phyloP scores from a whole-genome alignment of 2,329 filamentous ascomycete species.

The Gremmenia infestans region DNA sequence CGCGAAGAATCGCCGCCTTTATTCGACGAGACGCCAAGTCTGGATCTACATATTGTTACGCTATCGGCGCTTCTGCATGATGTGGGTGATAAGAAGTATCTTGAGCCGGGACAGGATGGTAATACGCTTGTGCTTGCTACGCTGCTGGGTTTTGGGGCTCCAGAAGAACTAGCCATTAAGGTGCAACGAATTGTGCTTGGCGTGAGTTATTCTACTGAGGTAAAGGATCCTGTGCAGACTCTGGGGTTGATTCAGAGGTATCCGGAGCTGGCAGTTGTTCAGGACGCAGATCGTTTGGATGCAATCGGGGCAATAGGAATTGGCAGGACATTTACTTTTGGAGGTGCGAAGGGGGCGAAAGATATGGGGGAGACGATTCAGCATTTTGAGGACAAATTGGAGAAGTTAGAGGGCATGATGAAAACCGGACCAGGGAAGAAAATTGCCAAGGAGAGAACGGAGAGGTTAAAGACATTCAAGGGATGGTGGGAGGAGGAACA shows the following conservation, averaged over 20 bases:
- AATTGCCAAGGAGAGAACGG: conserved; percentile 49
- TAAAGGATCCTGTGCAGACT: conserved; percentile 57
- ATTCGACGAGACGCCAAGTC: conserved; percentile 33
- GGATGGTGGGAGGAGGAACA: conserved; percentile 55
- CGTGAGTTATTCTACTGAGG: conserved; percentile 76
- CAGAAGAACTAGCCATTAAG: conserved; percentile 54
- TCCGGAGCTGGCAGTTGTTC: conserved; percentile 79
- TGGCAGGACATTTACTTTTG: conserved; percentile 72
- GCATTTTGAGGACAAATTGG: conserved; percentile 76
- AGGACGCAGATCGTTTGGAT: conserved; percentile 92
- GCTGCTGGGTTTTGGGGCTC: conserved; percentile 55
- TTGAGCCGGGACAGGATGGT: conserved; percentile 48
- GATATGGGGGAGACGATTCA: conserved; percentile 62
- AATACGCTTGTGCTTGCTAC: conserved; percentile 53
- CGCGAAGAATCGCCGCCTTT: conserved; percentile 7
- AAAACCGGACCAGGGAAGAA: conserved; percentile 53
- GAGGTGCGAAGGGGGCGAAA: conserved; percentile 55
- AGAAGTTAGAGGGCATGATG: conserved; percentile 58
- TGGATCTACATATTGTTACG: conserved; percentile 52
- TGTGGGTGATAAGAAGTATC: conserved; percentile 61
- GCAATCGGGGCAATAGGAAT: conserved; percentile 86
- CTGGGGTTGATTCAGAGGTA: conserved; percentile 52
- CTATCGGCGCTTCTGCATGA: conserved; percentile 80
- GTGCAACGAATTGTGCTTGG: conserved; percentile 72
- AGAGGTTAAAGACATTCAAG: conserved; percentile 47